Percentiles rank a stretch among this genome's conserved stretches.
These are phyloP conservation scores for Colletotrichum sp. DNA, from an alignment of 2,329 filamentous ascomycete genomes.

Conservation along the genomic window DNA sequence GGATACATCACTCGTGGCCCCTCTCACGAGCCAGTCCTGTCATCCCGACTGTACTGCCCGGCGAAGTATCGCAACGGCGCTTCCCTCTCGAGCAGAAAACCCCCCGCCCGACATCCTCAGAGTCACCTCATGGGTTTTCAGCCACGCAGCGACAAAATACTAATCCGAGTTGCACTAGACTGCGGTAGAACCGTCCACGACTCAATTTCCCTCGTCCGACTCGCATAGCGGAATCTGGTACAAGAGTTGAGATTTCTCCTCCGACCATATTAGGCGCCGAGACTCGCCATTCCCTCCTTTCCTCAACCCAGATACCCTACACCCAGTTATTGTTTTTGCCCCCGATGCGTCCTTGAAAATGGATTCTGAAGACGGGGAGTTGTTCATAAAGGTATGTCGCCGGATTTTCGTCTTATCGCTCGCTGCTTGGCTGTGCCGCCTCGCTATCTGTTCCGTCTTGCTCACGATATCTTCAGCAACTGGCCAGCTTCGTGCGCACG, in stretches of 20 bases:
- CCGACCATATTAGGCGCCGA: conserved; percentile 16
- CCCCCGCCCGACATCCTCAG: background rate
- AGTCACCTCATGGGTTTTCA: background rate
- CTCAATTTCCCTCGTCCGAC: conserved; percentile 6
- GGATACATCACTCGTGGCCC: conserved; percentile 15
- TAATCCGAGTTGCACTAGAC: conserved; percentile 13
- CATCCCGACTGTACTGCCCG: conserved; percentile 8
- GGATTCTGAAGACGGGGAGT: conserved; percentile 88
- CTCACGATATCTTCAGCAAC: conserved; percentile 65
- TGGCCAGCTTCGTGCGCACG: conserved; percentile 94
- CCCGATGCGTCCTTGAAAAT: conserved; percentile 66
- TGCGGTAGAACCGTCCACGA: conserved; percentile 16
- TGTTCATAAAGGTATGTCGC: conserved; percentile 79
- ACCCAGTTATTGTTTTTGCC: conserved; percentile 14
- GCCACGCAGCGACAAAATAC: background rate
- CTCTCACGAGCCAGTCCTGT: conserved; percentile 14
- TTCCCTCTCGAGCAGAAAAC: background rate
- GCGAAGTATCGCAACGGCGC: conserved; percentile 13
- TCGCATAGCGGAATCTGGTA: background rate
- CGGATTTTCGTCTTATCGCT: background rate
- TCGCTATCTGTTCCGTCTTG: background rate
- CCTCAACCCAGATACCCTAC: conserved; percentile 19
- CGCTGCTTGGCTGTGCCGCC: background rate
- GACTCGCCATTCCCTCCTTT: conserved; percentile 11
- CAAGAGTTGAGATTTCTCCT: conserved; percentile 1